A percentile compares a stretch with the other conserved stretches of the same genome.
Conservation (phyloP, 2,329 filamentous ascomycete genomes). For the Passalora sequoiae region DNA sequence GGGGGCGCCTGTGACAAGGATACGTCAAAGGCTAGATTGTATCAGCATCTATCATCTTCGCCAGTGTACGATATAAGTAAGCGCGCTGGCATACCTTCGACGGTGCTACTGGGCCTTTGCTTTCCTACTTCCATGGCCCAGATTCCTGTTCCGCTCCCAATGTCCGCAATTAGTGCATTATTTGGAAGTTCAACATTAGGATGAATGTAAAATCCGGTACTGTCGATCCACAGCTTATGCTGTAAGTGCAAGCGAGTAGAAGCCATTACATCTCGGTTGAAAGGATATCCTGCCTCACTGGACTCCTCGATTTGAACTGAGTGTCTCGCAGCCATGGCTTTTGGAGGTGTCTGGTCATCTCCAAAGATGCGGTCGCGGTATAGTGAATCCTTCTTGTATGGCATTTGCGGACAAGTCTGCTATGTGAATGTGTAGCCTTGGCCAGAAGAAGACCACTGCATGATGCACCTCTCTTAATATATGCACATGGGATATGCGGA, state of each 20-base stretch:
- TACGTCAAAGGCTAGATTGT: constrained; percentile 27
- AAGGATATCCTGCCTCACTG: constrained; percentile 8
- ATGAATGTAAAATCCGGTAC: constrained; percentile 28
- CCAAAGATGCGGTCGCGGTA: constrained; percentile 7
- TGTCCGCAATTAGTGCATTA: constrained; percentile 16
- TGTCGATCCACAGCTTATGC: constrained; percentile 30
- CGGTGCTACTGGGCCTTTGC: neutral
- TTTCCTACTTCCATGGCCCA: constrained; percentile 13
- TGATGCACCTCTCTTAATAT: no score
- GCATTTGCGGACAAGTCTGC: no score
- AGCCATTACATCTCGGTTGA: constrained; percentile 18
- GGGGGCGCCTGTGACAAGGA: constrained; percentile 17
- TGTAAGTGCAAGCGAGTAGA: constrained; percentile 28
- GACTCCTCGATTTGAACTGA: neutral
- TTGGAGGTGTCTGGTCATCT: constrained; percentile 6
- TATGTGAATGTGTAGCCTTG: no score
- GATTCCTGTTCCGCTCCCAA: constrained; percentile 21
- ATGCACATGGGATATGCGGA: neutral
- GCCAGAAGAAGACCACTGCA: no score
- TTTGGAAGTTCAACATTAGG: constrained; percentile 19
- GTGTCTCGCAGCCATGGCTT: neutral
- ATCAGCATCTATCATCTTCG: no score
- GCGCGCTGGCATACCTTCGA: constrained; percentile 10
- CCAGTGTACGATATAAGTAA: no score
- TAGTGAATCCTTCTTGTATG: neutral